A percentile compares a stretch with the other conserved stretches of the same genome.
These are phyloP conservation scores for Peterozyma toletana DNA, from an alignment of 805 yeast genomes.

Conservation along the genomic window DNA sequence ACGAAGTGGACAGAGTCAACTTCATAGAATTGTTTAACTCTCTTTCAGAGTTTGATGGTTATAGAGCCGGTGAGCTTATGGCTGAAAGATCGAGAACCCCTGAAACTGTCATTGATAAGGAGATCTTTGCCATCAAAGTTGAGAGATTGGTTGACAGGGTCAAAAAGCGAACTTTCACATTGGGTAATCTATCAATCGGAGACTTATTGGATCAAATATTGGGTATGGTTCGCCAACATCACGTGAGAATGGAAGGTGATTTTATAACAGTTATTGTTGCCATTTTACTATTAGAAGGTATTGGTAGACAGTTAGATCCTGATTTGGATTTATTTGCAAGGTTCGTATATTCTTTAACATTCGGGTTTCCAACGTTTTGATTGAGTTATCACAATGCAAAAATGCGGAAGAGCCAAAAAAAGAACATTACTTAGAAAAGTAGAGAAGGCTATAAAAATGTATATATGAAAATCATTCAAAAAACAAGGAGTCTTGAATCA, in stretches of 20 bases:
- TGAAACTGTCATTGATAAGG: constrained; percentile 79
- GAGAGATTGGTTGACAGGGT: constrained; percentile 76
- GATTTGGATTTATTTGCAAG: constrained; percentile 91
- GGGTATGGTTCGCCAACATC: constrained; percentile 87
- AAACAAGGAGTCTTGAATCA: constrained; percentile 1
- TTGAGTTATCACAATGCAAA: not conserved
- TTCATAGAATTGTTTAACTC: constrained; percentile 88
- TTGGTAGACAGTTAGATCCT: constrained; percentile 92
- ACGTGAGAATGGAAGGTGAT: constrained; percentile 96
- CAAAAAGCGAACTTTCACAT: constrained; percentile 81
- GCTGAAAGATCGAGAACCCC: constrained; percentile 93
- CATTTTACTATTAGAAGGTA: constrained; percentile 84
- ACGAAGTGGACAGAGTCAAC: constrained; percentile 68
- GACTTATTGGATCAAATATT: constrained; percentile 83
- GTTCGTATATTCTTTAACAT: constrained; percentile 57
- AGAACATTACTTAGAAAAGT: not conserved
- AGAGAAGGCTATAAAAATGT: not conserved
- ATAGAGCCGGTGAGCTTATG: constrained; percentile 91
- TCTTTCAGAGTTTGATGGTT: constrained; percentile 87
- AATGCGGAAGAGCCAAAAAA: not conserved
- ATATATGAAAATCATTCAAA: not conserved
- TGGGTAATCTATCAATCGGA: constrained; percentile 89
- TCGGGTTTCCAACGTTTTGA: constrained; percentile 26
- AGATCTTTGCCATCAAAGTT: constrained; percentile 81
- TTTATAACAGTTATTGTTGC: constrained; percentile 95